phyloP scores from a whole-genome alignment of 257 asterid species.

The Solanum habrochaites region DNA sequence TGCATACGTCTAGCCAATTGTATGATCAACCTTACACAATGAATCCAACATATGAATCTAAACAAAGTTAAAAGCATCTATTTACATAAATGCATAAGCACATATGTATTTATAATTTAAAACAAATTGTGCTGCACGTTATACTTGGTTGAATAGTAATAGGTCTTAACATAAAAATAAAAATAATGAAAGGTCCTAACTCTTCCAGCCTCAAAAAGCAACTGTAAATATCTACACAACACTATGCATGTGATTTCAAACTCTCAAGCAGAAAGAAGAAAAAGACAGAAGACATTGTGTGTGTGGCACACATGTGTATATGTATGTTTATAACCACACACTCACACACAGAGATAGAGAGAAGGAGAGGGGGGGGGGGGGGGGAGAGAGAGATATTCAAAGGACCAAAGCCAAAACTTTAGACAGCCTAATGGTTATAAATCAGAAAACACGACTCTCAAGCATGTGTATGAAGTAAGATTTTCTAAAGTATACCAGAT shows the following conservation, averaged over 20 bases:
- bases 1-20: neutral
- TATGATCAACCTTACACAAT: neutral
- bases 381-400: neutral
- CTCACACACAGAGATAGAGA: too few relatives aligned
- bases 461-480: neutral
- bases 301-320: neutral
- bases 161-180: neutral
- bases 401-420: neutral
- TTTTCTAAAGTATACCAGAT: neutral
- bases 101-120: neutral
- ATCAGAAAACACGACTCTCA: neutral
- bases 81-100: neutral
- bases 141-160: neutral
- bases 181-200: neutral
- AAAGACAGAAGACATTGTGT: neutral
- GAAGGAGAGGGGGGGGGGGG: neutral
- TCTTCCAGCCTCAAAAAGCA: neutral
- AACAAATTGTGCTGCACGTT: neutral
- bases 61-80: neutral
- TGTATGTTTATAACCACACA: neutral
- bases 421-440: neutral
- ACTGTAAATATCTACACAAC: neutral
- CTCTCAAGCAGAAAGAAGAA: neutral
- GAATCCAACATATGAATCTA: neutral
- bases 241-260: neutral